Base-by-base conservation (phyloP, 2,329 filamentous ascomycete species). In the Talaromyces sp. region DNA sequence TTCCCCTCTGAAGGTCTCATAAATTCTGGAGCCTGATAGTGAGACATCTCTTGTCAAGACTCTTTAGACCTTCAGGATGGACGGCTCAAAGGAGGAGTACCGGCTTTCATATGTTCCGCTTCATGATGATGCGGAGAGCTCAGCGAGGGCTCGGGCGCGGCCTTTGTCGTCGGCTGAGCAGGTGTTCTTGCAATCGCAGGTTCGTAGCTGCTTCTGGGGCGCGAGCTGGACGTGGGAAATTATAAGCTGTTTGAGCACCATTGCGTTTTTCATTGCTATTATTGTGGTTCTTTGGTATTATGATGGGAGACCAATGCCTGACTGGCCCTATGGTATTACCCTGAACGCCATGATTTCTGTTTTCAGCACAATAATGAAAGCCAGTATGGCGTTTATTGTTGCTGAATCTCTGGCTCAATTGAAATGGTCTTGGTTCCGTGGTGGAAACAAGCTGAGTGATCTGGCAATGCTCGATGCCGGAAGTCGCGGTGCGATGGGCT, bases 351-450 rank as follows among this genome's bases (percentile, higher is more conserved):
- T 71, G 30, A 44, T 73, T 0, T 70, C 70, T 0, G 43, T 71
- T 3, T 51, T 71, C 13, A 57, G 57, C 17, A 66, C 61, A 3
- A 47, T 68, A 13, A 64, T 69, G 57, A 70, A 70, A 51, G 62
- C 65, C 1, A 56, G 65, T 7, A 61, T 73, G 53, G 55, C 66
- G 8, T 63, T 69, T 20, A 57, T 65, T 2, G 57, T 70, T 19
- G 62, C 62, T 2, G 68, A 71, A 47, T 62, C 54, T 11, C 43
- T 72, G 17, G 64, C 65, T 11, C 70, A 71, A 47, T 52, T 71
- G 8, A 73, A 73, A 53, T 73, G 69, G 69, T 60, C 65, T 2
- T 72, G 69, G 68, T 72, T 71, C 43, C 60, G 53, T 45, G 46
- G 51, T 29, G 40, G 55, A 16, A 61, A 64, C 33, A 61, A 63